Evolutionary conservation across 2,329 filamentous ascomycete genomes (phyloP).

Genomic region (Tolypocladium tundrense): DNA sequence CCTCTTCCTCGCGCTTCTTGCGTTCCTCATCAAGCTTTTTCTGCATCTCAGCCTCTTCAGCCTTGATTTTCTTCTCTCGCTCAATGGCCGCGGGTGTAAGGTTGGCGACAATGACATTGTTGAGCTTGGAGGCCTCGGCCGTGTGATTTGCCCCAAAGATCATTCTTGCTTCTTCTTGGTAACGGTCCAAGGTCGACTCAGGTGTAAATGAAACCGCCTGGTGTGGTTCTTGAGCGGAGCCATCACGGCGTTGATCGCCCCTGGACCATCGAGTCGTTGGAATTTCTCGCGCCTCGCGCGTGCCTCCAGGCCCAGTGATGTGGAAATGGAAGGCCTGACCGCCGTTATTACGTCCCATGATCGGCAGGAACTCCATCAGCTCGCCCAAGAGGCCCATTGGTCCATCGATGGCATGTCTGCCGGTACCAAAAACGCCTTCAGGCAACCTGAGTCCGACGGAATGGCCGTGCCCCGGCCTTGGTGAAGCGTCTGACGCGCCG

Average conservation of each 20-base stretch:
- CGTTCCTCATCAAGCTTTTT: conserved; percentile 46
- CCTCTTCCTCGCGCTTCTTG: conserved; percentile 54
- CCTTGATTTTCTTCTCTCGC: conserved; percentile 62
- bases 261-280: conserved; percentile 28
- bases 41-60: conserved; percentile 40
- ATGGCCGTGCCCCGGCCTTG: conserved; percentile 38
- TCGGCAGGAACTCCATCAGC: conserved; percentile 43
- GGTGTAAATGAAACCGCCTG: conserved; percentile 68
- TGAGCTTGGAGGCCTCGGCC: conserved; percentile 58
- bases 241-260: conserved; percentile 38
- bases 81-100: conserved; percentile 80
- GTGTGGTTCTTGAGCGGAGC: conserved; percentile 47
- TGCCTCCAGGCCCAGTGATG: conserved; percentile 37
- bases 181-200: conserved; percentile 63
- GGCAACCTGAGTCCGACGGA: conserved; percentile 44
- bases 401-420: conserved; percentile 31
- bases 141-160: conserved; percentile 59
- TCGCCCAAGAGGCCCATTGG: conserved; percentile 46
- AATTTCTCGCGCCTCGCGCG: conserved; percentile 42
- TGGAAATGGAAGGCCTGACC: conserved; percentile 50
- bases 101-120: conserved; percentile 58
- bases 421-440: conserved; percentile 30
- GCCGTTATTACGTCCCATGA: conserved; percentile 32
- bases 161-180: conserved; percentile 83
- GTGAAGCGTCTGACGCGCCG: conserved; percentile 31